Percentiles rank a stretch among this genome's conserved stretches.
phyloP scores from a whole-genome alignment of 352 stramenopile species.

The Pythium insidiosum region DNA sequence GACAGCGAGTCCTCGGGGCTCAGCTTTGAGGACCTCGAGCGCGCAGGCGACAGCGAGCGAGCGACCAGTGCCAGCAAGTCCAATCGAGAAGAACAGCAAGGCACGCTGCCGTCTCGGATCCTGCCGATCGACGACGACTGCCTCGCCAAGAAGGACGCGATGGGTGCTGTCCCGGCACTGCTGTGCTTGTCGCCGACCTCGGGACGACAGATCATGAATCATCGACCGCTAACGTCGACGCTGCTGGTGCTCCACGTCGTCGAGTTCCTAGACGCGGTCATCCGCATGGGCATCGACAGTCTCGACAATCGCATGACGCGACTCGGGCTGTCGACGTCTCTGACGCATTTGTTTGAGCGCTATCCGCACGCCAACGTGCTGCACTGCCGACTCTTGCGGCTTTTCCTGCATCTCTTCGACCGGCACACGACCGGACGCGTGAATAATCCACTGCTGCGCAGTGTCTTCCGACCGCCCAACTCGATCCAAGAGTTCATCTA shows the following conservation, averaged over 20 bases:
- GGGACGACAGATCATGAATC: conserved; percentile 46
- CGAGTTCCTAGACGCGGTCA: conserved; percentile 48
- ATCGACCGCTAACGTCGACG: conserved; percentile 51
- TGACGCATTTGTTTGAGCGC: conserved; percentile 66
- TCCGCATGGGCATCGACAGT: conserved; percentile 52
- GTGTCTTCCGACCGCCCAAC: conserved; percentile 57
- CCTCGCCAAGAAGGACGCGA: too few species aligned
- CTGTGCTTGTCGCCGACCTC: conserved; percentile 31
- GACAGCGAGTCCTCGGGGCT: too few species aligned
- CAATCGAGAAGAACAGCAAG: too few species aligned
- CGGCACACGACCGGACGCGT: conserved; percentile 46
- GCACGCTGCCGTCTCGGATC: too few species aligned
- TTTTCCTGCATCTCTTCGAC: conserved; percentile 64
- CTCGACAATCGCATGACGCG: conserved; percentile 46
- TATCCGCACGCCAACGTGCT: conserved; percentile 67
- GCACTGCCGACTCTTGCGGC: conserved; percentile 58
- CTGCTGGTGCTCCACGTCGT: conserved; percentile 60
- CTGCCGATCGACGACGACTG: conserved; percentile 10
- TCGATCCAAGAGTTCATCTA: conserved; percentile 67
- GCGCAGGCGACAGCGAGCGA: conserved; percentile 19
- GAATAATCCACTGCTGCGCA: conserved; percentile 70
- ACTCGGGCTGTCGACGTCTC: conserved; percentile 42
- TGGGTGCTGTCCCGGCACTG: background rate
- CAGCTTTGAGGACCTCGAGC: conserved; percentile 16
- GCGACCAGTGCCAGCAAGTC: too few species aligned